These are phyloP conservation scores for Cucurbita argyrosperma DNA, from an alignment of 306 rosid species.

Conservation along the genomic window DNA sequence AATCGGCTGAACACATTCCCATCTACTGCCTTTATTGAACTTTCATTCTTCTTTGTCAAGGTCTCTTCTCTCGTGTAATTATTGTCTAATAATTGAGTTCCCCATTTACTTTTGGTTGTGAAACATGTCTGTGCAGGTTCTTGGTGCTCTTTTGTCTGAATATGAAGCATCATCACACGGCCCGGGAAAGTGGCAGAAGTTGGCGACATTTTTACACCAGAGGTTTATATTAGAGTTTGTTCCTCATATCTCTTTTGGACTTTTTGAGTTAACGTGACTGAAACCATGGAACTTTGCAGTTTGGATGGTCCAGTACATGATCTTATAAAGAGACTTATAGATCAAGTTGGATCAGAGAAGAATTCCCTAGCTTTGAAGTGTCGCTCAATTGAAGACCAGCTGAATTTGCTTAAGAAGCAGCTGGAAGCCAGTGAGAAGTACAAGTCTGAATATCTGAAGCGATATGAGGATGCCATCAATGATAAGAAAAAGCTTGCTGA, in stretches of 20 bases:
- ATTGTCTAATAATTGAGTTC: background rate
- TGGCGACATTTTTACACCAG: constrained; percentile 57
- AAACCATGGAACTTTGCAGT: constrained; percentile 27
- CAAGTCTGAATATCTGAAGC: constrained; percentile 63
- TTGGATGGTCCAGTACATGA: constrained; percentile 80
- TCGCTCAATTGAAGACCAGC: constrained; percentile 60
- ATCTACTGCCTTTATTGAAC: background rate
- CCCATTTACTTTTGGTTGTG: background rate
- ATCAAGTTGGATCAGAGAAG: constrained; percentile 74
- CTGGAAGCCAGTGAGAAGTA: constrained; percentile 70
- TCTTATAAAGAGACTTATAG: constrained; percentile 50
- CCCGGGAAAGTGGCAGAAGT: constrained; percentile 84
- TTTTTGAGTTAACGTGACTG: background rate
- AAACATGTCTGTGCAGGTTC: constrained; percentile 41
- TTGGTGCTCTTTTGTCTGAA: constrained; percentile 72
- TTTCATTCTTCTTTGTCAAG: background rate
- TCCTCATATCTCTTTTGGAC: background rate
- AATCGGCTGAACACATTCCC: background rate
- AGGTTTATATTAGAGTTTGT: constrained; percentile 39
- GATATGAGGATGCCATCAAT: constrained; percentile 70
- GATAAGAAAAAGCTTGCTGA: constrained; percentile 78
- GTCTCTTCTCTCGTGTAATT: background rate
- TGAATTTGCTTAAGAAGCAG: constrained; percentile 56
- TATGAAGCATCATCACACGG: constrained; percentile 63
- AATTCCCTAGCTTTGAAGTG: constrained; percentile 46